Evolutionary conservation across 2,329 filamentous ascomycete species (phyloP), one percentile per base, ranked within the genome.

Genomic region (Phaeoacremonium minimum): DNA sequence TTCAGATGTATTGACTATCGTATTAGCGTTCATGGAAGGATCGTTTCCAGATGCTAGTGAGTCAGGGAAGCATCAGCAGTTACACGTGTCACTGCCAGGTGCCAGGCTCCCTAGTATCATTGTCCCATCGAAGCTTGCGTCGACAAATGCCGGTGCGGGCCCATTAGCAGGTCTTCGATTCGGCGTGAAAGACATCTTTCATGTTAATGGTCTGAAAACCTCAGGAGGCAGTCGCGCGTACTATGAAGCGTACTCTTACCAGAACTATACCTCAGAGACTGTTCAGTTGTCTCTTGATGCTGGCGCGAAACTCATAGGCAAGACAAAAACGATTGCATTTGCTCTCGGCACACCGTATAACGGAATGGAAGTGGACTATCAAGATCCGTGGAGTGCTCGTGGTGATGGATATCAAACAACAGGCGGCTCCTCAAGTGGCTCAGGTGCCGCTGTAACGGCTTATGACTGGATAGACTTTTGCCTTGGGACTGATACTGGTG

Each of bases 181-280:
- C n/a, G 48, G 58, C 19, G 43, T 67, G 11, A 51, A 57, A 15
- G 63, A 67, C 28, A 42, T 51, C 5, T 44, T 54, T 29, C 46
- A 54, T 4, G 37, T 67, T 1, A 47, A 51, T n/a, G 80, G 80
- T 2, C 52, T 81, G 0, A 65, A 66, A 12, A 80, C 74, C 0
- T 66, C 66, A 2, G 22, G 22, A 9, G 22, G 22, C 22, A 26
- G 22, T n/a, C 22, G 22, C 9, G 22, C 22, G 22, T 26, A 26
- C 22, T 26, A 26, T n/a, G 22, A 26, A n/a, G n/a, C 22, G 9
- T 26, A 26, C 22, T 9, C 2, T 9, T 26, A 26, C n/a, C 22
- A 26, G 22, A 26, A 26, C 22, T 26, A 26, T 26, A 26, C 22
- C 22, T 9, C n/a, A n/a, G 22, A 26, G 22, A 26, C 22, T 26